Conservation (phyloP, 192 early-diverging fungal species). For the Mortierella alpina region DNA sequence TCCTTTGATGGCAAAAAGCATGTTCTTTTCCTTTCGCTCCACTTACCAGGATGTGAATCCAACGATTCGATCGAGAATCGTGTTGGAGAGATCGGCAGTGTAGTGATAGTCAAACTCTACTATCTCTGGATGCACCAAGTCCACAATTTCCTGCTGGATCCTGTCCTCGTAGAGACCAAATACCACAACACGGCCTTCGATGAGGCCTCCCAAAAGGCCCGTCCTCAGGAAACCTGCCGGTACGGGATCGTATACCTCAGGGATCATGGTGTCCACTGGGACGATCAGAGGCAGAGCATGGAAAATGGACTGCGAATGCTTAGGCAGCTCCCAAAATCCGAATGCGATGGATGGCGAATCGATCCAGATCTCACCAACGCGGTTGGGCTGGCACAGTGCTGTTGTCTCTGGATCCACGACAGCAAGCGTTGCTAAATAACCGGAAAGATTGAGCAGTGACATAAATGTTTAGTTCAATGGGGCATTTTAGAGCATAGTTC, state of each 20-base stretch:
- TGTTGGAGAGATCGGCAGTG: constrained; percentile 39
- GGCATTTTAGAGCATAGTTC: background rate
- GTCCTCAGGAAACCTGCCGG: constrained; percentile 79
- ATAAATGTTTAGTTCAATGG: background rate
- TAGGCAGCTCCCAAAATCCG: constrained; percentile 83
- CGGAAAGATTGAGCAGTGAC: constrained; percentile 3
- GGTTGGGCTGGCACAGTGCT: constrained; percentile 75
- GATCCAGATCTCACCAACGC: constrained; percentile 90
- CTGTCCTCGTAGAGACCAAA: constrained; percentile 85
- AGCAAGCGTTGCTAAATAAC: constrained; percentile 67
- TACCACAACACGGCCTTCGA: constrained; percentile 77
- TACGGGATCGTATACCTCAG: constrained; percentile 63
- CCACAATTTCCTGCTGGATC: constrained; percentile 61
- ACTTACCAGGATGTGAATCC: constrained; percentile 55
- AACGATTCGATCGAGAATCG: constrained; percentile 40
- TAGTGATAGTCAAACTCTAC: constrained; percentile 46
- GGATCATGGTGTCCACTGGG: constrained; percentile 57
- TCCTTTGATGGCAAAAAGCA: constrained; percentile 6
- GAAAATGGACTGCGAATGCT: constrained; percentile 80
- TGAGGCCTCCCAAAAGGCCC: constrained; percentile 77
- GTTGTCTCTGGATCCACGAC: constrained; percentile 87
- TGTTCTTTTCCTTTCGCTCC: constrained; percentile 19
- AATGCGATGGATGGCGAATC: constrained; percentile 76
- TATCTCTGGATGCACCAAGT: constrained; percentile 49
- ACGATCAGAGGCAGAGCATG: constrained; percentile 70